phyloP scores from a whole-genome alignment of 1,284 basidiomycete genomes.

The Ganoderma resinaceum region DNA sequence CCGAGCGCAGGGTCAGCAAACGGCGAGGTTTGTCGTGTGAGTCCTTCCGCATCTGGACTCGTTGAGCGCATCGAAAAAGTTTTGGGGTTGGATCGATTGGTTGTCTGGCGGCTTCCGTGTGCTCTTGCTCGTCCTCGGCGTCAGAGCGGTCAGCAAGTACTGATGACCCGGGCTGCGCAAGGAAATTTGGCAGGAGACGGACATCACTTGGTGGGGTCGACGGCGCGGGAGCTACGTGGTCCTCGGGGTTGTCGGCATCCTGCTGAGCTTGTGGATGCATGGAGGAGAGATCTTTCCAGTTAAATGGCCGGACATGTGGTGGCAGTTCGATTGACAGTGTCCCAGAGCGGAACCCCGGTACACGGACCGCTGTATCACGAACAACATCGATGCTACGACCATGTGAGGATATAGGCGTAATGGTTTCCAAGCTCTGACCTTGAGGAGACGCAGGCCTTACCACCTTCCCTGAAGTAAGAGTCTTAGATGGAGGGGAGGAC shows the following conservation, averaged over 20 bases:
- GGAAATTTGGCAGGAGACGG: not conserved
- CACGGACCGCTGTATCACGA: not conserved
- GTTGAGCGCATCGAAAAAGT: not conserved
- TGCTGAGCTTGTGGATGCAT: not conserved
- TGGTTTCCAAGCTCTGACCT: not conserved
- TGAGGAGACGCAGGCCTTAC: not conserved
- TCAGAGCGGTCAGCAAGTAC: not conserved
- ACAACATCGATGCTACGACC: not conserved
- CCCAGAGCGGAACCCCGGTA: conserved; percentile 9
- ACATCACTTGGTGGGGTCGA: not conserved
- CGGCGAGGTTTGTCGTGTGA: conserved; percentile 50
- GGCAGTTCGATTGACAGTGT: conserved; percentile 10
- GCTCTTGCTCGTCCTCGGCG: not conserved
- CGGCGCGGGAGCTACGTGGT: conserved; percentile 15
- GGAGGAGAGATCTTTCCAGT: not conserved
- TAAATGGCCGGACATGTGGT: conserved; percentile 10
- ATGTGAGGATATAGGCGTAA: not conserved
- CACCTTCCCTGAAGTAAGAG: not conserved
- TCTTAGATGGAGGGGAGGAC: not conserved
- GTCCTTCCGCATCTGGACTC: conserved; percentile 33
- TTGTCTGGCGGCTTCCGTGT: not conserved
- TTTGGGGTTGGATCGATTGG: not conserved
- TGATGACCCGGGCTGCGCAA: conserved; percentile 1
- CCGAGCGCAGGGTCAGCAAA: conserved; percentile 36
- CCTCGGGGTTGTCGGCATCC: conserved; percentile 2